Base-by-base conservation (phyloP, 2,329 filamentous ascomycete species). In the Ophiostoma fasciatum region DNA sequence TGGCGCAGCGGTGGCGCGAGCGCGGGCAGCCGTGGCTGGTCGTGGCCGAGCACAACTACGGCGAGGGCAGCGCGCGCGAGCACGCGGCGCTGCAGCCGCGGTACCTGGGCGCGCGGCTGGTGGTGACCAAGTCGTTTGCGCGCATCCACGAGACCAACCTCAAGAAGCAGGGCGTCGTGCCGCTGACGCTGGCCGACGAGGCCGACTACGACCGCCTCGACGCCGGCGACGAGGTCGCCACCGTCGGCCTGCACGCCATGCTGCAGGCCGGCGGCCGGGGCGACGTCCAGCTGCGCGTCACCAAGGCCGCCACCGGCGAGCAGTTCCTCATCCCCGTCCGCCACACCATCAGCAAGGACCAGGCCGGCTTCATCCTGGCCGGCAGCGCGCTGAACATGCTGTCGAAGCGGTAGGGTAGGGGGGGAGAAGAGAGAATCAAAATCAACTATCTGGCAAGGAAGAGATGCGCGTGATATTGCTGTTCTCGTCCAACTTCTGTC, bases 151-250 rank as follows among this genome's bases (percentile, higher is more conserved):
- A 90, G 68, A 88, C 83, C 57, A 90, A 90, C 65, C 66, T 92
- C 58, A 90, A 90, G 78, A 90, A 90, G 73, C 90, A 98, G 63
- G 90, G 90, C 44, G 81, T 98, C 23, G 84, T 98, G 30, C 90
- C 90, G 2, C 66, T 98, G 49, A 94, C 84, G 0, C 94, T 98
- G 52, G 82, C 65, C 31, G 68, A 94, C 56, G 85, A 92, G 60
- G 68, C 71, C 15, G 90, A 96, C 58, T 96, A 94, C 55, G 82
- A 90, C 51, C 62, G 65, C 44, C 81, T 98, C 44, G 65, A 71
- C 35, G 85, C 87, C 0, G 82, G 85, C 45, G 90, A 98, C 54
- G 66, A 77, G 49, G 82, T 96, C 18, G 64, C 66, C 42, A 96
- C 88, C 0, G 69, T 85, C 26, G 90, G 90, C 0, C 60, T 98